Evolutionary conservation across 345 rosid genomes (phyloP).

Genomic region (Syzygium aromaticum): DNA sequence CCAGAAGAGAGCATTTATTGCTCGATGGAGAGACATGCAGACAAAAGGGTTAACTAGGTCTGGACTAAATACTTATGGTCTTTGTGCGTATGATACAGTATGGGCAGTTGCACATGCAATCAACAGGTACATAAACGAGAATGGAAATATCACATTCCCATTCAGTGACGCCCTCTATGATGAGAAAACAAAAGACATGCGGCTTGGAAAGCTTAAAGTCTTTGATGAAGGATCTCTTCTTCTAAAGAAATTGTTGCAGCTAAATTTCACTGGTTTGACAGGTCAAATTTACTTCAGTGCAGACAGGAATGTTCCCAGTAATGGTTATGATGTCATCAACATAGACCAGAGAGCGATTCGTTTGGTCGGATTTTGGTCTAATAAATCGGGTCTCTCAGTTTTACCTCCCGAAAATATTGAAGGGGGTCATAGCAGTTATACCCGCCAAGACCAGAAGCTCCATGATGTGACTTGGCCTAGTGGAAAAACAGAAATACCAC

Average conservation of each 20-base stretch:
- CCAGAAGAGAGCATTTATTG: constrained; percentile 32
- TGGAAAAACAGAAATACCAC: constrained; percentile 53
- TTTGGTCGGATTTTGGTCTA: constrained; percentile 72
- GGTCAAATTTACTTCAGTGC: constrained; percentile 55
- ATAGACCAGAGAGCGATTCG: constrained; percentile 25
- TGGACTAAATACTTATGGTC: constrained; percentile 50
- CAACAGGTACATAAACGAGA: constrained; percentile 37
- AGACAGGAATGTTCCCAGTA: constrained; percentile 31
- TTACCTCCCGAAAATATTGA: constrained; percentile 29
- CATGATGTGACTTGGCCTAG: constrained; percentile 70
- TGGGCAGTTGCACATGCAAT: constrained; percentile 67
- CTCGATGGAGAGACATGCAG: constrained; percentile 42
- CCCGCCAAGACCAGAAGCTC: constrained; percentile 39
- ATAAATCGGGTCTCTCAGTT: constrained; percentile 39
- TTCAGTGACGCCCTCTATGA: constrained; percentile 21
- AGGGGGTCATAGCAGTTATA: constrained; percentile 10
- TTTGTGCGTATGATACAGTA: constrained; percentile 81
- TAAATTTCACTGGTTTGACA: constrained; percentile 64
- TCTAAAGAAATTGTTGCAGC: constrained; percentile 35
- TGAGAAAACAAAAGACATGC: constrained; percentile 15
- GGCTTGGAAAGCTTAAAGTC: constrained; percentile 41
- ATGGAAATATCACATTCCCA: constrained; percentile 50
- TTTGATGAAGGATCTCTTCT: constrained; percentile 52
- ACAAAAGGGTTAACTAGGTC: constrained; percentile 27
- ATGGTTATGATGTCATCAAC: constrained; percentile 76